Base-by-base conservation (phyloP, 2,329 filamentous ascomycete species). In the Epichloe bromicola region DNA sequence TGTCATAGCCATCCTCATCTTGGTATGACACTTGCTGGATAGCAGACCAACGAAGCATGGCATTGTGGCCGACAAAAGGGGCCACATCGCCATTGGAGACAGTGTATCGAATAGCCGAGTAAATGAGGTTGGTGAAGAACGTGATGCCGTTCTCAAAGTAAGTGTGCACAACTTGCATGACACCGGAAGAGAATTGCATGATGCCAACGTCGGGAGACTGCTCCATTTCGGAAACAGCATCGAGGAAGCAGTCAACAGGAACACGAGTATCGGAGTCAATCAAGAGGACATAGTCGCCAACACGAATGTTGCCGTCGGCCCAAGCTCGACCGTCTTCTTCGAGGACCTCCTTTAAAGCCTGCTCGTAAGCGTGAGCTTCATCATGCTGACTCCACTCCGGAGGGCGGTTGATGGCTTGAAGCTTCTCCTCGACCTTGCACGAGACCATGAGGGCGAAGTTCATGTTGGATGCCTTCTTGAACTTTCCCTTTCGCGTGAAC, bases 271-370 rank as follows among this genome's bases (percentile, higher is more conserved):
- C 85, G 2, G 85, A 88, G 68, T 88, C 85, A 61, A 88, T 85
- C 53, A 90, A 60, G 12, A 69, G 61, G 53, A 90, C 87, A 65
- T 89, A 90, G 67, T 94, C 88, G 51, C 88, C 88, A 20, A 94
- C 73, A 48, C 88, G 86, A 58, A 95, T 84, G 65, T 93, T 89
- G 55, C 88, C 88, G 62, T 88, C 86, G 17, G 87, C 87, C 85
- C 84, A 86, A 30, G 85, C 85, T 30, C 83, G 79, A 17, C 82
- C 80, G 51, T 86, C 74, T 46, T 82, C 79, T 45, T 82, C 75
- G 38, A 90, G 73, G 17, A 84, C 78, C 53, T 84, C 76, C 57
- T 79, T 76, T 41, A 90, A 74, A 53, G 79, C 74, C 59, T 73
- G 66, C 64, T 83, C 76, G 60, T 88, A 88, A 1, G 80, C 82